Evolutionary conservation across 2,329 filamentous ascomycete species (phyloP).

Genomic region (Aschersonia sp.): DNA sequence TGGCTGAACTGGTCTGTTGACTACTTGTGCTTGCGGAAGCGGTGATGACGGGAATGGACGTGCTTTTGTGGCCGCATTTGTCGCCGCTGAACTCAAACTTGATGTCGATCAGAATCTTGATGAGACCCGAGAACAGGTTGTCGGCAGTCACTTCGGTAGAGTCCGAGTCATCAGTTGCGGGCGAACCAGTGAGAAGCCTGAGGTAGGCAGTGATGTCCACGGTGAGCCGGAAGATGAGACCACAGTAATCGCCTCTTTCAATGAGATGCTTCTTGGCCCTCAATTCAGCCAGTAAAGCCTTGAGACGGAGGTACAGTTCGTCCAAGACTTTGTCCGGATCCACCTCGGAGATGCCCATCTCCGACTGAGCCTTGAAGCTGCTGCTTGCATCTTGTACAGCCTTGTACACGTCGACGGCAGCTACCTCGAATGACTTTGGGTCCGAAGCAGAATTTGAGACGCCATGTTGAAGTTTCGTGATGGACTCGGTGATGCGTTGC

Average conservation of each 20-base stretch:
- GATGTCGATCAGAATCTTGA: neutral
- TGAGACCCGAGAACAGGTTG: neutral
- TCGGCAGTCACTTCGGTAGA: neutral
- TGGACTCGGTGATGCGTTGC: neutral
- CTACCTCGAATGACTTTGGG: neutral
- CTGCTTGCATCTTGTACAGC: conserved; percentile 1
- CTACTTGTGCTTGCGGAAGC: neutral
- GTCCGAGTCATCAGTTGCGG: conserved; percentile 1
- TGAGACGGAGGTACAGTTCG: neutral
- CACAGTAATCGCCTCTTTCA: conserved; percentile 1
- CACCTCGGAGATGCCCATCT: neutral
- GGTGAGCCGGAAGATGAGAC: neutral
- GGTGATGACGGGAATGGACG: neutral
- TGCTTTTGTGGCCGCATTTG: conserved; percentile 2
- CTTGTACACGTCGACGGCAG: neutral
- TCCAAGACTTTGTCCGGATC: neutral
- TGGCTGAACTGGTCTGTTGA: neutral
- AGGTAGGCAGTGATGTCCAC: neutral
- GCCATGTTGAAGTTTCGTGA: neutral
- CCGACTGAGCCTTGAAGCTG: neutral
- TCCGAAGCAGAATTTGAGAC: neutral
- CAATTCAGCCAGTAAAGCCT: neutral
- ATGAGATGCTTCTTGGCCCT: conserved; percentile 2
- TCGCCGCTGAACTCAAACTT: conserved; percentile 1
- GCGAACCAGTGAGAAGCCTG: neutral